phyloP scores from a whole-genome alignment of 345 rosid genomes.

The Sonneratia caseolaris region DNA sequence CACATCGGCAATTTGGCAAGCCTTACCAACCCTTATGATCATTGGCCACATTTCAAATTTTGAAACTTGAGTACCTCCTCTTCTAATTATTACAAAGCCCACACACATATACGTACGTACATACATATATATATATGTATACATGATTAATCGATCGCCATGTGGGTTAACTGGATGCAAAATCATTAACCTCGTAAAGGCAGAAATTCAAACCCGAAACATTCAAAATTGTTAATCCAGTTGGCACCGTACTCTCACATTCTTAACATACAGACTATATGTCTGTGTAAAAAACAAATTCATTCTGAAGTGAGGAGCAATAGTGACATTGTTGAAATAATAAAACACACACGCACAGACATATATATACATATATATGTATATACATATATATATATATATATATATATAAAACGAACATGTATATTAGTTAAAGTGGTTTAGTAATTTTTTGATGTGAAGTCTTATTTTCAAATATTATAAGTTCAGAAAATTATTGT shows the following conservation, averaged over 20 bases:
- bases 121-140: background rate
- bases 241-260: background rate
- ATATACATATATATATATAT: too few species aligned
- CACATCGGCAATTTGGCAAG: background rate
- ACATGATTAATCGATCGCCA: background rate
- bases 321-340: background rate
- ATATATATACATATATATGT: too few species aligned
- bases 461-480: too few species aligned
- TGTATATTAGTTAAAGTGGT: too few species aligned
- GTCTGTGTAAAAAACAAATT: background rate
- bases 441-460: too few species aligned
- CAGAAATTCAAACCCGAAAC: background rate
- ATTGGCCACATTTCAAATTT: slow-evolving; percentile 5
- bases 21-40: slow-evolving; percentile 3
- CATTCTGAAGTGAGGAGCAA: background rate
- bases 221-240: background rate
- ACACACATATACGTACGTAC: too few species aligned
- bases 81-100: background rate
- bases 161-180: background rate
- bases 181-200: background rate
- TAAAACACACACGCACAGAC: background rate
- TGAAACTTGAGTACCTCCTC: background rate
- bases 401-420: too few species aligned
- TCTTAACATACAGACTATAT: background rate
- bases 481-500: too few species aligned